Evolutionary conservation across 208 protist species (phyloP), one percentile per base, ranked within the genome.

Genomic region (Naegleria lovaniensis): DNA sequence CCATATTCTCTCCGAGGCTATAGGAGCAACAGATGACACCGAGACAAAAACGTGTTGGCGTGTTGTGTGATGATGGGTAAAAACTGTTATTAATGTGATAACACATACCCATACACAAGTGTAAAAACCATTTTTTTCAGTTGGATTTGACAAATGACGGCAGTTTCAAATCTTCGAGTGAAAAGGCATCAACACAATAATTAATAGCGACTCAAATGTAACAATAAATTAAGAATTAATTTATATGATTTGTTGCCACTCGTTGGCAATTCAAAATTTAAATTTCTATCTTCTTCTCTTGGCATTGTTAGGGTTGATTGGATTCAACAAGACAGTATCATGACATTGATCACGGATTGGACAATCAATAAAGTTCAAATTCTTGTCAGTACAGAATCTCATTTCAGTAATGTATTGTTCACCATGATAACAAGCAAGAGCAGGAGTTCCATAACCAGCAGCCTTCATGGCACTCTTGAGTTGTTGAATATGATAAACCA

Each of bases 381-480:
- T 79, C 67, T 79, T 79, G 9, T 79, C 67, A 79, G 67, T 79
- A 79, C 67, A 79, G 67, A 79, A 79, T 79, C 67, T 79, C 16
- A 79, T 13, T 79, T 79, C 67, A 79, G 67, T 79, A 36, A 79
- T 36, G 1, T 29, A 9, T 79, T 79, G 25, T 36, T 29, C 67
- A 36, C 29, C 29, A 9, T 79, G 67, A 33, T 36, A 79, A 36
- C 67, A 79, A 79, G 67, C 13, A 13, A 79, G n/a, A 36, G 67
- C 67, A 36, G 67, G 67, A 36, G 29, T 79, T 36, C 67, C 67
- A 36, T 36, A 79, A 79, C 79, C 79, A 85, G 36, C n/a, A 36
- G 38, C 0, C 4, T 39, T 33, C 13, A 85, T 43, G 3, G 79
- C 38, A 85, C n/a, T 33, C 36, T 43, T 43, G 11, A 85, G 13